Evolutionary conservation across 345 rosid species (phyloP), one percentile per base, ranked within the genome.

Genomic region (Populus euphratica): DNA sequence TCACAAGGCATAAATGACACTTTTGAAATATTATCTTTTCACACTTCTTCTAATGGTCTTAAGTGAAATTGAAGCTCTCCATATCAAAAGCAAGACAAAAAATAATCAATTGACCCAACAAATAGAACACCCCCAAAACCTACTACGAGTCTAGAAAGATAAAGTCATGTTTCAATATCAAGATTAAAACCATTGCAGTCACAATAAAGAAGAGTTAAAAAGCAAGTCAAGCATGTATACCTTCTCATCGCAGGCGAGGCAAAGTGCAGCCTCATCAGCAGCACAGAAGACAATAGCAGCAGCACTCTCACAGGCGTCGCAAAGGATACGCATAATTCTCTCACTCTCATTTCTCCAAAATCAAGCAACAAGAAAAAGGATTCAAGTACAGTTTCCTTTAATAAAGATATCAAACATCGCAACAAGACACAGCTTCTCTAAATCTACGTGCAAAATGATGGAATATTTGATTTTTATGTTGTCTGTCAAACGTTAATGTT

Each of bases 241-340:
- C 90, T 88, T 91, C 29, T 88, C 88, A 73, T 92, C 98, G 77
- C 97, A 94, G 80, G 92, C 81, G 80, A 74, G 84, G 81, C 96
- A 94, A 59, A 94, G 94, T 18, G 96, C 91, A 20, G 97, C 96
- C 86, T 92, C 96, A 77, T 92, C 93, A 43, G 94, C 96, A 35
- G 97, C 97, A 69, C 97, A 94, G 85, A 92, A 94, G 62, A 91
- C 86, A 69, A 85, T 78, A n/a, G 98, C 98, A 63, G 92, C 91
- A 72, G 94, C 91, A 69, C 88, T 88, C 83, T 94, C 97, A 77
- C 98, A 94, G n/a, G 87, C 89, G 78, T 94, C 97, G 78, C 98
- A 92, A 76, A 94, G 87, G 68, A 87, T 89, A 72, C 92, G 88
- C 98, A 94, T 94, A 69, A 23, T 84, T 47, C 70, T 69, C 80